A percentile compares a stretch with the other conserved stretches of the same genome.
Conservation (phyloP, 257 asterid species). For the Solanum appendiculatum region DNA sequence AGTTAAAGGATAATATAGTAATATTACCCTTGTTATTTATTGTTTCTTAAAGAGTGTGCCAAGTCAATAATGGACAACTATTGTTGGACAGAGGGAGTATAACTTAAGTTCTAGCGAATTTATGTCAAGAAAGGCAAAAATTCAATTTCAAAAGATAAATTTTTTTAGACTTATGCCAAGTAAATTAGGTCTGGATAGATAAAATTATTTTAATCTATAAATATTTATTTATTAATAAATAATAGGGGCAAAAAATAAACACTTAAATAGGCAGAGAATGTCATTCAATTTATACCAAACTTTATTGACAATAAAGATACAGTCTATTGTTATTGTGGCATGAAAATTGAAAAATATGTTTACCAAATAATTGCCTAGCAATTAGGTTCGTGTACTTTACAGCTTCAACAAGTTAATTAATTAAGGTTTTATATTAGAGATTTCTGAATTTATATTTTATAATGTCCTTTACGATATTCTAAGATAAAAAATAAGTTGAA, state of each 20-base stretch:
- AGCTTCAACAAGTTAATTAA: background rate
- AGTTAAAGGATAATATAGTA: too few relatives aligned
- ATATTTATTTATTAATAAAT: too few relatives aligned
- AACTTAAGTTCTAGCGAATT: background rate
- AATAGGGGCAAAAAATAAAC: background rate
- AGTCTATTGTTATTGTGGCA: background rate
- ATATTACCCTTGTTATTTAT: too few relatives aligned
- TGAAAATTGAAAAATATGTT: background rate
- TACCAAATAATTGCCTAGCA: background rate
- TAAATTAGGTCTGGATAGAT: background rate
- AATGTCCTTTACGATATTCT: background rate
- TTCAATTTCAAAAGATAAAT: too few relatives aligned
- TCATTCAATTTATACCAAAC: background rate
- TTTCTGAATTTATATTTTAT: background rate
- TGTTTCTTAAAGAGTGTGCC: too few relatives aligned
- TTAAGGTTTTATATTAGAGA: background rate
- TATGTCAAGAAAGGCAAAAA: background rate
- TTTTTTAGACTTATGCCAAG: background rate
- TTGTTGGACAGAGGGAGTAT: too few relatives aligned
- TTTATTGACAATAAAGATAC: background rate
- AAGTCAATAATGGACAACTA: too few relatives aligned
- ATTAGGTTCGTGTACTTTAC: background rate
- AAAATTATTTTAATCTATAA: too few relatives aligned
- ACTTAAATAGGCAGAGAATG: background rate
- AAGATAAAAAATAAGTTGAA: background rate